Percentiles rank a stretch among this genome's conserved stretches.
phyloP scores from a whole-genome alignment of 192 early-diverging fungal genomes.

The Backusella luteola region DNA sequence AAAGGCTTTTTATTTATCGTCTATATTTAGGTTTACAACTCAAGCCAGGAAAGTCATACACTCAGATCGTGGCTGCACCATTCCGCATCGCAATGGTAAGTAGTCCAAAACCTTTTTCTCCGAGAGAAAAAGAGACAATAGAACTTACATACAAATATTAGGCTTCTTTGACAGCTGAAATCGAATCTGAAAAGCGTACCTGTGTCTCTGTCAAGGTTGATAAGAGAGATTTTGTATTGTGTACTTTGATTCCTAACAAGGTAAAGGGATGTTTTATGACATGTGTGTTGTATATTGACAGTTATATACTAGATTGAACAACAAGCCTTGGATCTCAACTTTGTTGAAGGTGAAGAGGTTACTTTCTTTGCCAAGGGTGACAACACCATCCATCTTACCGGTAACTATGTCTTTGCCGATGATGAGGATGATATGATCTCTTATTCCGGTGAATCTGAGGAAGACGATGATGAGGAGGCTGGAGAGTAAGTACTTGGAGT shows the following conservation, averaged over 20 bases:
- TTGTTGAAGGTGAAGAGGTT: slow-evolving; percentile 81
- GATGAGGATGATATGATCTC: slow-evolving; percentile 30
- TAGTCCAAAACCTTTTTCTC: background rate
- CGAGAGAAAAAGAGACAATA: background rate
- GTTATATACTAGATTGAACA: slow-evolving; percentile 56
- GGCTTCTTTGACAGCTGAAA: slow-evolving; percentile 69
- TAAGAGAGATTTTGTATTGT: slow-evolving; percentile 73
- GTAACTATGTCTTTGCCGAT: slow-evolving; percentile 60
- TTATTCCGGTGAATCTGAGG: slow-evolving; percentile 6
- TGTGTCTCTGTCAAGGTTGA: slow-evolving; percentile 70
- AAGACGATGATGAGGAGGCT: background rate
- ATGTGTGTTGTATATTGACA: background rate
- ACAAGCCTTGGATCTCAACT: slow-evolving; percentile 63
- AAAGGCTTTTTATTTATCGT: background rate
- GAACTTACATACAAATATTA: slow-evolving; percentile 20
- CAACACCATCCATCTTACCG: slow-evolving; percentile 67
- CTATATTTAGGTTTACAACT: slow-evolving; percentile 54
- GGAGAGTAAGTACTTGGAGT: background rate
- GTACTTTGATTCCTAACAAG: slow-evolving; percentile 75
- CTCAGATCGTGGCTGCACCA: slow-evolving; percentile 72
- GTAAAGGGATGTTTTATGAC: slow-evolving; percentile 10
- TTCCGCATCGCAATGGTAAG: slow-evolving; percentile 80
- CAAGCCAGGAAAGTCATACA: slow-evolving; percentile 70
- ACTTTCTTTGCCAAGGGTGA: slow-evolving; percentile 71
- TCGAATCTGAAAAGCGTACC: slow-evolving; percentile 52